Percentiles rank a stretch among this genome's conserved stretches.
These are phyloP conservation scores for Mucor plumbeus DNA, from an alignment of 371 early-diverging fungal genomes.

Conservation along the genomic window DNA sequence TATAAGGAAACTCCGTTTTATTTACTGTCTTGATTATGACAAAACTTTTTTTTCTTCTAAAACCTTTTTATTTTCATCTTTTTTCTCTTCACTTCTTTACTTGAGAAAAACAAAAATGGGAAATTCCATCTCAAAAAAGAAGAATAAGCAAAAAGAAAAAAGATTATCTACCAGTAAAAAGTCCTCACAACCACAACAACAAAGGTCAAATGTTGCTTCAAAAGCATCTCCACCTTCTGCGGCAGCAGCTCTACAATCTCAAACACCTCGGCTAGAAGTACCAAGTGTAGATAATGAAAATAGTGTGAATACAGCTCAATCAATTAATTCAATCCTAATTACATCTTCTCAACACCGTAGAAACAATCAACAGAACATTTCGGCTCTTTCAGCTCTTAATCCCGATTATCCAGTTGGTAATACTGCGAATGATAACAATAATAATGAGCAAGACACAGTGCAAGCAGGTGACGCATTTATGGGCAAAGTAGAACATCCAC, in stretches of 20 bases:
- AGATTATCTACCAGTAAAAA: neutral
- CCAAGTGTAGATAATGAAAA: slow-evolving; percentile 42
- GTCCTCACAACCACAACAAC: slow-evolving; percentile 1
- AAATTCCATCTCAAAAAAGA: slow-evolving; percentile 7
- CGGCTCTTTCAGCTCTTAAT: slow-evolving; percentile 44
- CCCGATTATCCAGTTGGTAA: slow-evolving; percentile 46
- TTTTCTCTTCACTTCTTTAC: neutral
- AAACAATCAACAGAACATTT: slow-evolving; percentile 23
- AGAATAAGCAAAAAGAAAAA: slow-evolving; percentile 7
- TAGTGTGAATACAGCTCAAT: slow-evolving; percentile 53
- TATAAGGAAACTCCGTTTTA: slow-evolving; percentile 8
- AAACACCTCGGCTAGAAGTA: slow-evolving; percentile 2
- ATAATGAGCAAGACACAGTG: slow-evolving; percentile 9
- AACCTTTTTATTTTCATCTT: neutral
- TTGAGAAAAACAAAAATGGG: slow-evolving; percentile 3
- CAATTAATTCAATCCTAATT: slow-evolving; percentile 50
- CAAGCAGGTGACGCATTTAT: slow-evolving; percentile 27
- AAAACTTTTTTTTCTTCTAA: neutral
- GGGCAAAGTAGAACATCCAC: slow-evolving; percentile 44
- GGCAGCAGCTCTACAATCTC: neutral
- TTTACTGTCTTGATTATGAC: neutral
- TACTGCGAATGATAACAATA: neutral
- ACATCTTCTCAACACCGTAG: slow-evolving; percentile 28
- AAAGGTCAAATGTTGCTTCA: neutral
- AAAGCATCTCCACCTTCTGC: neutral